Percentiles rank a stretch among this genome's conserved stretches.
These are phyloP conservation scores for Macrophomina phaseolina DNA, from an alignment of 2,329 filamentous ascomycete species.

Conservation along the genomic window DNA sequence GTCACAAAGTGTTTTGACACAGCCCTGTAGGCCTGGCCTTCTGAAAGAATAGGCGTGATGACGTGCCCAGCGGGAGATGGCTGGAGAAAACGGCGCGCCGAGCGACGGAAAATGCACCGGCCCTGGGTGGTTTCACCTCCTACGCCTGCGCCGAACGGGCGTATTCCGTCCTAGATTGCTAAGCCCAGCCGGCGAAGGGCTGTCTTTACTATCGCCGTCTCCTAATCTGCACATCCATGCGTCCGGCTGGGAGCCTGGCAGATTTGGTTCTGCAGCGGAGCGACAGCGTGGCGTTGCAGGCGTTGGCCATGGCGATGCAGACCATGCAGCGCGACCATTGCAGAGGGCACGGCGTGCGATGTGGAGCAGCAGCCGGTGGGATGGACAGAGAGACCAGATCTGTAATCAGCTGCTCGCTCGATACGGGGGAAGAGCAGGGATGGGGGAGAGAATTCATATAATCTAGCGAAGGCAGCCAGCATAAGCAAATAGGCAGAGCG, in stretches of 20 bases:
- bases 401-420: neutral
- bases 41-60: constrained; percentile 18
- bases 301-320: neutral
- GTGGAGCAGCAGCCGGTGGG: neutral
- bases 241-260: neutral
- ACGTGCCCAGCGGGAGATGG: neutral
- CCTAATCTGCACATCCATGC: constrained; percentile 8
- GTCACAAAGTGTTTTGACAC: constrained; percentile 22
- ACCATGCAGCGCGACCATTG: neutral
- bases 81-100: neutral
- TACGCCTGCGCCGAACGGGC: neutral
- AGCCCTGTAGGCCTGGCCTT: constrained; percentile 9
- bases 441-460: neutral
- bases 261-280: constrained; percentile 10
- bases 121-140: neutral
- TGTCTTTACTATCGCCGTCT: neutral
- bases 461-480: neutral
- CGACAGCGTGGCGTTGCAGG: constrained; percentile 20
- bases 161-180: constrained; percentile 16
- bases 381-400: neutral
- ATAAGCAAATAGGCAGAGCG: neutral
- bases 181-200: neutral
- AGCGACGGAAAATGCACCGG: neutral
- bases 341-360: neutral
- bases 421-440: neutral